Evolutionary conservation across 306 rosid species (phyloP).

Genomic region (Cucurbita pepo): DNA sequence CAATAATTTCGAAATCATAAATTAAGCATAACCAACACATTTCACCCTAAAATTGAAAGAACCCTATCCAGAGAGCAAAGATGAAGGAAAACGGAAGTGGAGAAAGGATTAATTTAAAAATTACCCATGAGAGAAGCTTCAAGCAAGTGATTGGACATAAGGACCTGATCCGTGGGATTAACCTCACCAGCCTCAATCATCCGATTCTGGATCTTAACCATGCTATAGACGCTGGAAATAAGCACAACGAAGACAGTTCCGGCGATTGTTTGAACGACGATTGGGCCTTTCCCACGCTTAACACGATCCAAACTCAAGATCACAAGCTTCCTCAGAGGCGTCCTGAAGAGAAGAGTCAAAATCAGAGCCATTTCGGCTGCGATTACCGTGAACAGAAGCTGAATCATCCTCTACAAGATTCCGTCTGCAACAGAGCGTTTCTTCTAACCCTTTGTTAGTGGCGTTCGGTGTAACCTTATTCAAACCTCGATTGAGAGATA

Average conservation of each 20-base stretch:
- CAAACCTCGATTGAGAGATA: neutral
- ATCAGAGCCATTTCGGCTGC: constrained; percentile 44
- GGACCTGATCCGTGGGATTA: constrained; percentile 86
- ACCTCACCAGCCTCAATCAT: constrained; percentile 39
- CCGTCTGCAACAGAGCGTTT: neutral
- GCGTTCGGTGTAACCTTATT: neutral
- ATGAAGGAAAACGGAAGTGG: neutral
- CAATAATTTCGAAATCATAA: neutral
- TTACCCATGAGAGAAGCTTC: constrained; percentile 95
- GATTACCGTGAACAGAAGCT: constrained; percentile 53
- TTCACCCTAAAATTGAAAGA: neutral
- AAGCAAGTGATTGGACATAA: constrained; percentile 63
- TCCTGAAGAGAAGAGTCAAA: constrained; percentile 47
- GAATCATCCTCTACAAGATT: constrained; percentile 32
- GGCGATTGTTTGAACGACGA: constrained; percentile 52
- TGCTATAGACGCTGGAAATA: constrained; percentile 40
- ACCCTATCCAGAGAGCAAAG: neutral
- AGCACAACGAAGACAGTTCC: constrained; percentile 51
- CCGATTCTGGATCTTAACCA: constrained; percentile 47
- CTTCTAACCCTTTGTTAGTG: neutral
- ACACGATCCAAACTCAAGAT: constrained; percentile 51
- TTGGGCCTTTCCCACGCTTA: constrained; percentile 80
- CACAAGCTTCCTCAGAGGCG: constrained; percentile 77
- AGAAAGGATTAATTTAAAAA: neutral
- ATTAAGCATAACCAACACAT: neutral